Evolutionary conservation across 139 green algal genomes (phyloP), one percentile per base, ranked within the genome.

Genomic region (Chara braunii): DNA sequence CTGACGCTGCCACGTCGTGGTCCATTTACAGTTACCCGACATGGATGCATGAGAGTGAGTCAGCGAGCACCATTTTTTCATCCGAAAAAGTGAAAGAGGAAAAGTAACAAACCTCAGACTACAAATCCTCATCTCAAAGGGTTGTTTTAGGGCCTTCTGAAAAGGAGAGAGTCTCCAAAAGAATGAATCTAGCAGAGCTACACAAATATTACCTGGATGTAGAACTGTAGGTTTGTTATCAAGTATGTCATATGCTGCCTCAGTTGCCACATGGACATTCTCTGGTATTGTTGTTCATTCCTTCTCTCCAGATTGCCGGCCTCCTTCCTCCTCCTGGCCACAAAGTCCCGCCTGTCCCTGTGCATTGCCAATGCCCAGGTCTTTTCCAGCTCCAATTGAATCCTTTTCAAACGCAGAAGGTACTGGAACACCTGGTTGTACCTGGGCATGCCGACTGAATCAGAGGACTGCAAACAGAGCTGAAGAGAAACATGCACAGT

Each of bases 371-470:
- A 77, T 31, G 57, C 62, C 87, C 89, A 95, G 0, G 85, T 68
- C 1, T 60, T 71, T 7, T 95, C 87, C 64, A 95, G 77, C 11
- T 56, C 52, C n/a, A 81, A 37, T 43, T 87, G 74, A 51, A 87
- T 75, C 1, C 89, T 78, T 45, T 87, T 84, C 6, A 95, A 73
- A 8, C 83, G 83, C 58, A 95, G 74, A 58, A 94, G 75, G 50
- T 88, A 80, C 74, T 86, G 82, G 62, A 91, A 94, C 45, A 95
- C 44, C 8, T 64, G 74, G 50, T 86, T 85, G 65, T 95, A 95
- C 54, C 74, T 81, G 61, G 33, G 35, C 37, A 48, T 18, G 18
- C n/a, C n/a, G n/a, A n/a, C n/a, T n/a, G n/a, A n/a, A n/a, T n/a
- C n/a, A n/a, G n/a, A n/a, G n/a, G n/a, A n/a, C n/a, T n/a, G n/a